Conservation (phyloP, 2,329 filamentous ascomycete species). For the Thielaviopsis ethacetica region DNA sequence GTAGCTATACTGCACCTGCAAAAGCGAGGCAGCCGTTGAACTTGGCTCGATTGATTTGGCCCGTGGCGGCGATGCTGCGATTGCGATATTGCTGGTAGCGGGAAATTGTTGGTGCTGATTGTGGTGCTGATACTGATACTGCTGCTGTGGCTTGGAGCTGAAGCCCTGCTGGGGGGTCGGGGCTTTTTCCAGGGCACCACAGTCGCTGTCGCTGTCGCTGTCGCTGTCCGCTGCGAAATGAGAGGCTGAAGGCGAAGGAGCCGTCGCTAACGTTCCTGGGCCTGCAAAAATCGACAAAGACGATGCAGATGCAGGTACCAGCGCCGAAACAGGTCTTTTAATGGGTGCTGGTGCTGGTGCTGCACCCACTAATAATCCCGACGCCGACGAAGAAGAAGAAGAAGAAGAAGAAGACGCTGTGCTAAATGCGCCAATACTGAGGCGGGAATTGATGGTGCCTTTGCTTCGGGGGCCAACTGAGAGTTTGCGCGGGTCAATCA, state of each 20-base stretch:
- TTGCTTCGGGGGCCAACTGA: not conserved
- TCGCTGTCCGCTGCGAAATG: not conserved
- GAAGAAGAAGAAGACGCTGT: not conserved
- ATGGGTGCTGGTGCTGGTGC: too few relatives aligned
- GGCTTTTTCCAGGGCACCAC: not conserved
- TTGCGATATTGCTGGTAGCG: not conserved
- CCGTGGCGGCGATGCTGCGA: not conserved
- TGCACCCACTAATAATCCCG: not conserved
- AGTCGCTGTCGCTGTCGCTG: too few relatives aligned
- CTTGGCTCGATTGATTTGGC: not conserved
- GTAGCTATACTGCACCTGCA: not conserved
- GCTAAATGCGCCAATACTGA: not conserved
- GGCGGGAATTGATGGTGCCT: not conserved
- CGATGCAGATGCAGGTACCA: not conserved
- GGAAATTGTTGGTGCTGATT: not conserved
- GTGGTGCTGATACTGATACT: not conserved
- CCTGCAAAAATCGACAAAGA: not conserved
- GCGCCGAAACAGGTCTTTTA: not conserved
- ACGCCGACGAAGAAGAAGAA: not conserved
- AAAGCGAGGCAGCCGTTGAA: not conserved
- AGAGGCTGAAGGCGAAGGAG: not conserved
- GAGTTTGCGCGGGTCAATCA: not conserved
- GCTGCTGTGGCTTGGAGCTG: not conserved
- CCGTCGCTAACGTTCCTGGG: not conserved
- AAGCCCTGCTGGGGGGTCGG: not conserved